Percentiles rank a stretch among this genome's conserved stretches.
Conservation (phyloP, 2,329 filamentous ascomycete genomes). For the Fusarium xylarioides region DNA sequence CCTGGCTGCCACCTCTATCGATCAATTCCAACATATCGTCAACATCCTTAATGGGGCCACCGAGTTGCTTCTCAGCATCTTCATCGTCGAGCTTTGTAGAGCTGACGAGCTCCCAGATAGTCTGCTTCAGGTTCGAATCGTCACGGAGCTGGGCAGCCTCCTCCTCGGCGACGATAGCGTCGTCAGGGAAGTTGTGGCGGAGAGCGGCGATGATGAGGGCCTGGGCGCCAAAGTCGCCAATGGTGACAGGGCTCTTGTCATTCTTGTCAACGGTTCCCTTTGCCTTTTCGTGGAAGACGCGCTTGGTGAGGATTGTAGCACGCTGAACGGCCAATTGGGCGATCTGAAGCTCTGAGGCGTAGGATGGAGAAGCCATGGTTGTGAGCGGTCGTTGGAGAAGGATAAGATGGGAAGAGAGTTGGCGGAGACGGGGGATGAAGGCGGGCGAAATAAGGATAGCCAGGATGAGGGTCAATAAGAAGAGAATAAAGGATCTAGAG, state of each 20-base stretch:
- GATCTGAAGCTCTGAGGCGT: constrained; percentile 81
- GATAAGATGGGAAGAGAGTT: constrained; percentile 40
- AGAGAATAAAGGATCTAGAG: constrained; percentile 19
- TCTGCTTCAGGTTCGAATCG: constrained; percentile 70
- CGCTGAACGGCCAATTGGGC: constrained; percentile 91
- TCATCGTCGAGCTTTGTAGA: constrained; percentile 71
- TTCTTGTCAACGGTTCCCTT: constrained; percentile 92
- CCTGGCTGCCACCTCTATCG: constrained; percentile 74
- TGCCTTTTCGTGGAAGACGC: constrained; percentile 77
- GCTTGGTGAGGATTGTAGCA: constrained; percentile 64
- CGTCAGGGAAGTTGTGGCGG: constrained; percentile 85
- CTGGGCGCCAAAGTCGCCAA: constrained; percentile 97
- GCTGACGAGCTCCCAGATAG: constrained; percentile 85
- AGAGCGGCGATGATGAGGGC: constrained; percentile 94
- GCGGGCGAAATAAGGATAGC: constrained; percentile 42
- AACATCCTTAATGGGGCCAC: constrained; percentile 73
- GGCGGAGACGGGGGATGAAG: constrained; percentile 43
- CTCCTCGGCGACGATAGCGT: constrained; percentile 95
- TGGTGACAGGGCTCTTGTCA: constrained; percentile 96
- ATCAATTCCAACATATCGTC: constrained; percentile 74
- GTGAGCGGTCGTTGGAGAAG: constrained; percentile 35
- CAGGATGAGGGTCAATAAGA: constrained; percentile 41
- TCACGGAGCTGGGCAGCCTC: constrained; percentile 83
- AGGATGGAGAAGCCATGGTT: constrained; percentile 55
- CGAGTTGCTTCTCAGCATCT: constrained; percentile 67